Percentiles rank a stretch among this genome's conserved stretches.
These are phyloP conservation scores for Circinella minor DNA, from an alignment of 371 early-diverging fungal genomes.

Conservation along the genomic window DNA sequence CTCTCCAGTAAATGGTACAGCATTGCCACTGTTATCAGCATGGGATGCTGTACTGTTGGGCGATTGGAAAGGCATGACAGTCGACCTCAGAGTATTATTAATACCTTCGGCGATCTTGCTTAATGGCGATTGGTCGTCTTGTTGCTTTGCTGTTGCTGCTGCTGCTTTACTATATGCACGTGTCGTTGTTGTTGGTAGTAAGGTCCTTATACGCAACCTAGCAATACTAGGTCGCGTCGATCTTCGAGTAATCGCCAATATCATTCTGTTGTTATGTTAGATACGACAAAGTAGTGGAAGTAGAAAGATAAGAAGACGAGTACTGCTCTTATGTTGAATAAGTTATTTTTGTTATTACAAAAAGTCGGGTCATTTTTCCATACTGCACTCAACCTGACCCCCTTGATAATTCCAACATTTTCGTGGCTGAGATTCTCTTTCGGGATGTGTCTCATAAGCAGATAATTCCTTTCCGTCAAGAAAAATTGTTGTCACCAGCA, in stretches of 20 bases:
- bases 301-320: not conserved
- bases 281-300: too few relatives aligned
- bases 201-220: not conserved
- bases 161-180: constrained; percentile 17
- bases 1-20: too few relatives aligned
- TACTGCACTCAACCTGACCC: too few relatives aligned
- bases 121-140: constrained; percentile 29
- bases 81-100: constrained; percentile 26
- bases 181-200: not conserved
- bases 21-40: too few relatives aligned
- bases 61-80: constrained; percentile 20
- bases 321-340: not conserved
- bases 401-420: not conserved
- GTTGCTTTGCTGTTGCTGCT: constrained; percentile 19
- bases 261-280: not conserved
- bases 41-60: constrained; percentile 7
- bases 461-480: too few relatives aligned
- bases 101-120: constrained; percentile 38
- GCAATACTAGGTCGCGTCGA: not conserved
- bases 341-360: constrained; percentile 9
- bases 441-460: not conserved
- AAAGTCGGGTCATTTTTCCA: constrained; percentile 5
- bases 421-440: not conserved
- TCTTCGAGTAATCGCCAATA: constrained; percentile 11
- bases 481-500: too few relatives aligned